Percentiles rank a stretch among this genome's conserved stretches.
Evolutionary conservation across 257 asterid species (phyloP).

Genomic region (Jasminum sambac): DNA sequence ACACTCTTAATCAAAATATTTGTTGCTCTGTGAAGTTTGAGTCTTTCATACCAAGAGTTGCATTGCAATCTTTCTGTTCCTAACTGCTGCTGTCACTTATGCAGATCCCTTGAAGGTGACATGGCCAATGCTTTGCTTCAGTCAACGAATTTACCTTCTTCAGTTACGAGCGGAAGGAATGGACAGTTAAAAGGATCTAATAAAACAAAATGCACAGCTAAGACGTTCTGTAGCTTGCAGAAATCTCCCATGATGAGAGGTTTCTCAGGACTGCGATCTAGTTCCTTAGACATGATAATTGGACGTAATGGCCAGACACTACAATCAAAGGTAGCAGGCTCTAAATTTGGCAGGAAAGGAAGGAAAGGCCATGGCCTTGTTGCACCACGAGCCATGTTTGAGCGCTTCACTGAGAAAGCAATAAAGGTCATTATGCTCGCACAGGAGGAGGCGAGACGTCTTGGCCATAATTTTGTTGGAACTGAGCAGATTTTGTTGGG

Average conservation of each 20-base stretch:
- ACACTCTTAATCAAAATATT: too few species aligned
- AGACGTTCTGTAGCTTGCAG: conserved; percentile 53
- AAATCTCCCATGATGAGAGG: conserved; percentile 43
- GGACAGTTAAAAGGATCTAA: conserved; percentile 53
- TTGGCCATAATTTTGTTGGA: conserved; percentile 96
- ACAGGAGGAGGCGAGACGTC: conserved; percentile 97
- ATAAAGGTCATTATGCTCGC: conserved; percentile 98
- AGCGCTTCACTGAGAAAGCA: conserved; percentile 96
- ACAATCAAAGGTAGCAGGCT: conserved; percentile 66
- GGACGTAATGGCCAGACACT: conserved; percentile 46
- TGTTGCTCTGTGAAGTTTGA: neutral
- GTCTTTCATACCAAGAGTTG: neutral
- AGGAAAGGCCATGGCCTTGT: conserved; percentile 47
- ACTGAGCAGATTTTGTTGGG: conserved; percentile 95
- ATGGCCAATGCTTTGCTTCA: conserved; percentile 80
- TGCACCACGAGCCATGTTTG: conserved; percentile 88
- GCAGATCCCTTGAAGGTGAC: conserved; percentile 42
- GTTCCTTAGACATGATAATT: conserved; percentile 60
- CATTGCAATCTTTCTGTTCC: neutral
- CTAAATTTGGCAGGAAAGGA: conserved; percentile 44
- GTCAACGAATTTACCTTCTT: conserved; percentile 62
- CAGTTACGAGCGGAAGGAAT: conserved; percentile 46
- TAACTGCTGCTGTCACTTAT: conserved; percentile 20
- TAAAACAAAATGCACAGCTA: conserved; percentile 41
- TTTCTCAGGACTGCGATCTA: conserved; percentile 72